Evolutionary conservation across 352 stramenopile genomes (phyloP), one percentile per base, ranked within the genome.

Genomic region (Phytophthora hybrid): DNA sequence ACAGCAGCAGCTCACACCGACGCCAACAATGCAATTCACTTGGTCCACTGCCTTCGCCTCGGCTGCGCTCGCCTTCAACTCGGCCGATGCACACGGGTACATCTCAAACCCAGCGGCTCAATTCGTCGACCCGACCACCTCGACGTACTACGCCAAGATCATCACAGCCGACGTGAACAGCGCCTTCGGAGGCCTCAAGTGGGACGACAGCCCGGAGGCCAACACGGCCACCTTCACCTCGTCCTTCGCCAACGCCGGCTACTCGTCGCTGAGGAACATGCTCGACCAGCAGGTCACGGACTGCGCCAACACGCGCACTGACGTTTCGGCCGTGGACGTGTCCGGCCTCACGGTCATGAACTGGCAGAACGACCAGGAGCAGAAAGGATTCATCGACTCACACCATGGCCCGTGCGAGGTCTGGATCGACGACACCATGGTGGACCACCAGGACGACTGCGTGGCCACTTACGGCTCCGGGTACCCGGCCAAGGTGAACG

Each of bases 371-470:
- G 69, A 85, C 56, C 54, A 88, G 55, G 76, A 82, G 55, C 44
- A 76, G 18, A 78, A 76, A 44, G 81, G 83, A 9, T 90, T 90
- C 57, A 75, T 90, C 21, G 77, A 76, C 29, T 86, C 77, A 53
- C 83, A 90, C 70, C 75, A 79, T 26, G 84, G 84, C 18, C 82
- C 84, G 39, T 91, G 84, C 47, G 82, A 91, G 65, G 71, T 83
- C 57, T 91, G 80, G 80, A 85, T 91, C 54, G 74, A 84, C 63
- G 71, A 91, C 64, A 79, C 66, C 3, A 78, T 69, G 69, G 74
- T 89, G 29, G 61, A 79, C 37, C 76, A 85, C 32, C 76, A 87
- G 18, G 71, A 88, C 57, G 79, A 91, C 67, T 91, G 84, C 37
- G 73, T 76, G 13, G 73, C 73, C 31, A 64, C 47, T 5, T 79